Evolutionary conservation across 2,329 filamentous ascomycete species (phyloP), one percentile per base, ranked within the genome.

Genomic region (Aspergillus piperis): DNA sequence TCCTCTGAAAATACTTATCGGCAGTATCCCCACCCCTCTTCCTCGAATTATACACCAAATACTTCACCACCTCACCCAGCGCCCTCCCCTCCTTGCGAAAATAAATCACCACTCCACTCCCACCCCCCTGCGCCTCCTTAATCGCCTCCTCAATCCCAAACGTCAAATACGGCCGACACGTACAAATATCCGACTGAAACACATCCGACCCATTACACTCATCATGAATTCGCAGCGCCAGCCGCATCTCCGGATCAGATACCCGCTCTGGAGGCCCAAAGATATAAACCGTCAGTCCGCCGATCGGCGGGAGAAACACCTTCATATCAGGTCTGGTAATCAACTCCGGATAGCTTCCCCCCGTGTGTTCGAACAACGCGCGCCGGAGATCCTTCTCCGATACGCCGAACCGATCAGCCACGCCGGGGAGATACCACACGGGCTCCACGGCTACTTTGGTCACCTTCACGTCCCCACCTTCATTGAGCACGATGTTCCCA

Each of bases 371-470:
- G 73, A 98, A 98, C 21, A 99, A 81, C 0, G 91, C 90, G 62
- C 94, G 86, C 64, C 95, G 88, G n/a, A 99, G 83, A 13, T 88
- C 89, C 10, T 89, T 91, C 80, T 99, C 95, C 63, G 97, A 92
- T 85, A 75, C 96, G 38, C 92, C 92, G 73, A 99, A 99, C 69
- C 95, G 84, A 73, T 96, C 91, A 25, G 95, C 95, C 30, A 98
- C 90, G 2, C 91, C 91, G 1, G 90, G 91, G 8, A 94, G 81
- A 78, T 92, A 94, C 90, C 90, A 94, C 10, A 91, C 94, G 19
- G 95, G 95, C 76, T 99, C 95, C n/a, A 97, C 95, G 3, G 95
- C 95, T 64, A 98, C 91, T 75, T 99, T 99, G 53, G 95, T 98
- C 4, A 98, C 95, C 30, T 90, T 90, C 36, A 98, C 82, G 74